Evolutionary conservation across 305 asterid genomes (phyloP).

Genomic region (Andrographis paniculata): DNA sequence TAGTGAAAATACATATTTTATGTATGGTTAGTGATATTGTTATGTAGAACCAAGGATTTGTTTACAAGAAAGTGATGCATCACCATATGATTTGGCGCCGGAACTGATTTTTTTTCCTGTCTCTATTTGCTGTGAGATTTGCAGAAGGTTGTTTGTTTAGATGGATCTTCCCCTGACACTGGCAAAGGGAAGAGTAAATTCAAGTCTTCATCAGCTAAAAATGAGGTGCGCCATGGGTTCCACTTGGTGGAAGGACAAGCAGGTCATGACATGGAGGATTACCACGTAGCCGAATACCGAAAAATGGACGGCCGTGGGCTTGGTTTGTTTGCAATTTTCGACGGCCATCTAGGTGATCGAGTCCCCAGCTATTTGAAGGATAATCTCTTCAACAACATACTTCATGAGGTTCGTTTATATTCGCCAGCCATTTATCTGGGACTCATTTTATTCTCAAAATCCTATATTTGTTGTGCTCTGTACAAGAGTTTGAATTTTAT

Average conservation of each 20-base stretch:
- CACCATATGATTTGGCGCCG: not conserved
- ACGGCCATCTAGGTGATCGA: slow-evolving; percentile 80
- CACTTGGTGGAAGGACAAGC: slow-evolving; percentile 74
- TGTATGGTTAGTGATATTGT: not conserved
- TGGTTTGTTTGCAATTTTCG: slow-evolving; percentile 81
- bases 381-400: slow-evolving; percentile 70
- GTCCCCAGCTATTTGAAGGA: slow-evolving; percentile 75
- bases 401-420: slow-evolving; percentile 38
- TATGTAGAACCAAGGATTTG: not conserved
- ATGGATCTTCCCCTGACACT: slow-evolving; percentile 38
- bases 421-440: not conserved
- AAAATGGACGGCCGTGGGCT: slow-evolving; percentile 49
- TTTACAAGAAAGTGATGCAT: not conserved
- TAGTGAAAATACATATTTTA: not conserved
- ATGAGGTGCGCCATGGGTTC: slow-evolving; percentile 49
- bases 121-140: not conserved
- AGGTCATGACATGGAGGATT: slow-evolving; percentile 88
- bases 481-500: no score
- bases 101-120: not conserved
- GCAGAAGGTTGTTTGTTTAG: slow-evolving; percentile 23
- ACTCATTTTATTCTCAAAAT: not conserved
- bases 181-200: slow-evolving; percentile 44
- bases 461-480: no score
- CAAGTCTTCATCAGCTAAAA: slow-evolving; percentile 27
- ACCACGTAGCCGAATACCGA: slow-evolving; percentile 72